Evolutionary conservation across 2,329 filamentous ascomycete genomes (phyloP).

Genomic region (Fusarium sp.): DNA sequence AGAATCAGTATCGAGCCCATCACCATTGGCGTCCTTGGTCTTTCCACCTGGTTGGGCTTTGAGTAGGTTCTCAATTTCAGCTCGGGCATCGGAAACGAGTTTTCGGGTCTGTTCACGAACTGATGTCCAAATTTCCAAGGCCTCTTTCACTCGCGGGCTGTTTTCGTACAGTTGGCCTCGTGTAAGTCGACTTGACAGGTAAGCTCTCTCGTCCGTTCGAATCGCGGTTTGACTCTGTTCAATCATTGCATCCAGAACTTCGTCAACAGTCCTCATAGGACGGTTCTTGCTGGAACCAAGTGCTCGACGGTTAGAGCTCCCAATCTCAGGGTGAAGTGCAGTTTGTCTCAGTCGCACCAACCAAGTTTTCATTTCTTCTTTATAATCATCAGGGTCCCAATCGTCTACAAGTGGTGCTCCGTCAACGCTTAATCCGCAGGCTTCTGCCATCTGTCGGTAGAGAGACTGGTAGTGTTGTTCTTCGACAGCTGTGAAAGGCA

Average conservation of each 20-base stretch:
- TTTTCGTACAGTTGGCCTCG: slow-evolving; percentile 85
- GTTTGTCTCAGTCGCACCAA: slow-evolving; percentile 83
- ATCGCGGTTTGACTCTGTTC: slow-evolving; percentile 80
- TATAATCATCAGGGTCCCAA: slow-evolving; percentile 75
- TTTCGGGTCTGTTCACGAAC: slow-evolving; percentile 62
- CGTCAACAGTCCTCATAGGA: slow-evolving; percentile 82
- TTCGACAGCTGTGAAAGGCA: slow-evolving; percentile 91
- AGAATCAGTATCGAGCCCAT: slow-evolving; percentile 42
- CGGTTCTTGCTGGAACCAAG: slow-evolving; percentile 71
- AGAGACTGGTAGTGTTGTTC: slow-evolving; percentile 87
- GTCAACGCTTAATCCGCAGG: slow-evolving; percentile 72
- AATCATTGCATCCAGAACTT: slow-evolving; percentile 92
- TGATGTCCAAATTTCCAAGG: slow-evolving; percentile 76
- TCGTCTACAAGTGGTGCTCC: slow-evolving; percentile 71
- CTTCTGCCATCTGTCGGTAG: slow-evolving; percentile 79
- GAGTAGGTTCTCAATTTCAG: slow-evolving; percentile 67
- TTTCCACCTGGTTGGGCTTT: slow-evolving; percentile 24
- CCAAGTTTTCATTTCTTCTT: slow-evolving; percentile 81
- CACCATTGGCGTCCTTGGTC: slow-evolving; percentile 5
- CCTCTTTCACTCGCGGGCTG: slow-evolving; percentile 73
- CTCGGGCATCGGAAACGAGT: slow-evolving; percentile 73
- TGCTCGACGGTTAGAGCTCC: slow-evolving; percentile 72
- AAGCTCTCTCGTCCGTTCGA: slow-evolving; percentile 74
- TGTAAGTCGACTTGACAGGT: slow-evolving; percentile 72
- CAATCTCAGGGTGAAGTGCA: slow-evolving; percentile 87